Percentiles rank a stretch among this genome's conserved stretches.
Evolutionary conservation across 2,329 filamentous ascomycete species (phyloP).

Genomic region (Stagonosporopsis tanaceti): DNA sequence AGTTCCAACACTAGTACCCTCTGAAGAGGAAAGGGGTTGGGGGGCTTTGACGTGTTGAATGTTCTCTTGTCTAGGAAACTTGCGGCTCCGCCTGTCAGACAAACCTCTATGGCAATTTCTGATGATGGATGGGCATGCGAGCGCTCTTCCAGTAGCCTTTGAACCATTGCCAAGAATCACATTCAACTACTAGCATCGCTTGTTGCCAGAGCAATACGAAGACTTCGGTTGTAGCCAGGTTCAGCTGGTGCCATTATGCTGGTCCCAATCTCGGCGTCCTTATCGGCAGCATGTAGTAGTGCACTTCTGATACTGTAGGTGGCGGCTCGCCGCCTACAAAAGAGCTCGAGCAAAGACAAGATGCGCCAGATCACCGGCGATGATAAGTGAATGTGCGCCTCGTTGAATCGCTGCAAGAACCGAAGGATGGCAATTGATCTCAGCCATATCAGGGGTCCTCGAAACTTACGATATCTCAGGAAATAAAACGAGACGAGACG

Average conservation of each 20-base stretch:
- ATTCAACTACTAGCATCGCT: conserved; percentile 1
- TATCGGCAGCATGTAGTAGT: not conserved
- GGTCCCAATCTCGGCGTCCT: not conserved
- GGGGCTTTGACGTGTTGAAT: not conserved
- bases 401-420: conserved; percentile 35
- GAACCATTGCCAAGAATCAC: not conserved
- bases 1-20: not conserved
- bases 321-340: conserved; percentile 4
- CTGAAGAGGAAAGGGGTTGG: not conserved
- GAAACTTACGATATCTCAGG: conserved; percentile 22
- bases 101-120: not conserved
- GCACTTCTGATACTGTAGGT: too few species aligned
- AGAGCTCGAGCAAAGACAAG: conserved; percentile 57
- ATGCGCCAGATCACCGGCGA: conserved; percentile 67
- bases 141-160: not conserved
- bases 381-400: conserved; percentile 55
- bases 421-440: conserved; percentile 27
- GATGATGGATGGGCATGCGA: not conserved
- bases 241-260: not conserved
- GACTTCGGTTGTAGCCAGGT: not conserved
- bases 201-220: conserved; percentile 2
- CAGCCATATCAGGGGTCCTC: not conserved
- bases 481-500: conserved; percentile 46
- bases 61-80: too few species aligned
- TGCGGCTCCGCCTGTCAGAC: conserved; percentile 1